Conservation (phyloP, 768 basidiomycete genomes). For the Favolaschia claudopus region DNA sequence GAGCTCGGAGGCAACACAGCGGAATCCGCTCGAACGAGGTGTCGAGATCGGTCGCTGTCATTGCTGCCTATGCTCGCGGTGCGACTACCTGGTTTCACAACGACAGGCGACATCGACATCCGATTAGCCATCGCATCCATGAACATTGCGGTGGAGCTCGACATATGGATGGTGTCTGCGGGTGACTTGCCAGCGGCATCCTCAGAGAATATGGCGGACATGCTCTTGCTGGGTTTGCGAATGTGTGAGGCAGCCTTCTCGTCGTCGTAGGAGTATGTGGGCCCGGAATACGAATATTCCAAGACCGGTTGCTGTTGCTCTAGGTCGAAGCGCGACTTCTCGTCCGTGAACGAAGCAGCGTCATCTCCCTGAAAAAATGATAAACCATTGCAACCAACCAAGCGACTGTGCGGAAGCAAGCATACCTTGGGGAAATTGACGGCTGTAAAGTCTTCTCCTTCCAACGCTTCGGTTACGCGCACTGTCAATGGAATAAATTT, state of each 20-base stretch:
- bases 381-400: not conserved
- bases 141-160: conserved; percentile 15
- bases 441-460: conserved; percentile 52
- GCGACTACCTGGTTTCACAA: conserved; percentile 6
- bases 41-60: not conserved
- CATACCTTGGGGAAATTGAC: conserved; percentile 45
- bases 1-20: not conserved
- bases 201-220: conserved; percentile 15
- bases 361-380: not conserved
- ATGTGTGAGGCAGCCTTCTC: not conserved
- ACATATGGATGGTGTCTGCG: conserved; percentile 19
- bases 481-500: conserved; percentile 35
- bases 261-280: not conserved
- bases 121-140: not conserved
- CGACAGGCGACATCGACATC: not conserved
- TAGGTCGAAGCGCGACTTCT: conserved; percentile 4
- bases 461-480: conserved; percentile 47
- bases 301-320: no score
- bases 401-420: not conserved
- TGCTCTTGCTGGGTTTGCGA: conserved; percentile 9
- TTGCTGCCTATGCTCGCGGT: not conserved
- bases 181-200: conserved; percentile 1
- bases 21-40: not conserved
- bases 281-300: no score
- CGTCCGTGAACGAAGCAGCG: not conserved